A percentile compares a stretch with the other conserved stretches of the same genome.
Conservation (phyloP, 2,329 filamentous ascomycete genomes). For the Hymenoscyphus albidus region DNA sequence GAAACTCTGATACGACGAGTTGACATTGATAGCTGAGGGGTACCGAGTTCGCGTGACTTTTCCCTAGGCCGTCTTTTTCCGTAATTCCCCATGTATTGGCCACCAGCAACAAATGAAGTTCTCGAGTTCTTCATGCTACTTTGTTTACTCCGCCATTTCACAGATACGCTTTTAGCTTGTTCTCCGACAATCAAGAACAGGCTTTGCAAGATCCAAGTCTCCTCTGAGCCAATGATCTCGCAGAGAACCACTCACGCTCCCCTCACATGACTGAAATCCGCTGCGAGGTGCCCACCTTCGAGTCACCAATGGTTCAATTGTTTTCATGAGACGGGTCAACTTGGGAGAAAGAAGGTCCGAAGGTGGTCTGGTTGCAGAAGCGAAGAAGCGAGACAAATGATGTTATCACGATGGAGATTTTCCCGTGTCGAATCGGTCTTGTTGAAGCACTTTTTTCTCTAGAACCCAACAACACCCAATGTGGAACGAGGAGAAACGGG, state of each 20-base stretch:
- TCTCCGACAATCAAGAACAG: slow-evolving; percentile 17
- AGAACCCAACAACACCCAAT: slow-evolving; percentile 20
- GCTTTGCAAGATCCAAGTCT: slow-evolving; percentile 17
- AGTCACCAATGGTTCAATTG: slow-evolving; percentile 9
- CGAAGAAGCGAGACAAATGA: slow-evolving; percentile 9
- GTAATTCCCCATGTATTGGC: slow-evolving; percentile 24
- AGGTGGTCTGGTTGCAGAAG: slow-evolving; percentile 15
- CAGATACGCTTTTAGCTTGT: background rate
- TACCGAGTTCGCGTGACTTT: slow-evolving; percentile 9
- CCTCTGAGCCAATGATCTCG: slow-evolving; percentile 23
- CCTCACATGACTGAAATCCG: slow-evolving; percentile 33
- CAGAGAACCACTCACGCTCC: slow-evolving; percentile 27
- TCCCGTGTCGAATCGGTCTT: slow-evolving; percentile 22
- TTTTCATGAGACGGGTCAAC: slow-evolving; percentile 18
- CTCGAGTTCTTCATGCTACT: slow-evolving; percentile 7
- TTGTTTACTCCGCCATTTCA: slow-evolving; percentile 6
- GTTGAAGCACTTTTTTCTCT: slow-evolving; percentile 16
- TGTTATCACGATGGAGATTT: slow-evolving; percentile 7
- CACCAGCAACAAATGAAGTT: slow-evolving; percentile 6
- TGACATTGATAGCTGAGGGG: slow-evolving; percentile 1
- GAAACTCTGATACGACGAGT: slow-evolving; percentile 4
- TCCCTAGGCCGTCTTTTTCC: slow-evolving; percentile 16
- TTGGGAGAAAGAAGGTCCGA: slow-evolving; percentile 23
- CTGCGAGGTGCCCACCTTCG: slow-evolving; percentile 30
- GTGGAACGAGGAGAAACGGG: slow-evolving; percentile 16